Percentiles rank a stretch among this genome's conserved stretches.
phyloP scores from a whole-genome alignment of 1,139 yeast genomes.

The Protomyces lactucae-debilis region DNA sequence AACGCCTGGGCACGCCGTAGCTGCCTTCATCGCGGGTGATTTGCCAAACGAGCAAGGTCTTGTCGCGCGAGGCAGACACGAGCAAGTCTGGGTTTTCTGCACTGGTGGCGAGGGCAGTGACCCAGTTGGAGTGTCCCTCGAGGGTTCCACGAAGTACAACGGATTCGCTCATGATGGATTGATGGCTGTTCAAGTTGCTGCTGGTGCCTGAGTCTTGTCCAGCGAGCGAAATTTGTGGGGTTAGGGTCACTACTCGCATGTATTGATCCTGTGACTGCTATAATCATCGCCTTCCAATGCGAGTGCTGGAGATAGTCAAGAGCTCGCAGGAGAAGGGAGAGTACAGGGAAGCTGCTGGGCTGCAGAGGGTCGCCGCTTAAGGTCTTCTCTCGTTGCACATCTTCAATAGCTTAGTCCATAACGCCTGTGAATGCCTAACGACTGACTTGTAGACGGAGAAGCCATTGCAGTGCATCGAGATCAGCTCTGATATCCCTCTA shows the following conservation, averaged over 20 bases:
- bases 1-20: constrained; percentile 97
- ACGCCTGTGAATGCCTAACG: too few relatives aligned
- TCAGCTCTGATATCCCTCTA: too few relatives aligned
- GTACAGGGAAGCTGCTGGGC: too few relatives aligned
- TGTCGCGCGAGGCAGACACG: constrained; percentile 98
- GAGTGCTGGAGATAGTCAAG: too few relatives aligned
- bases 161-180: constrained; percentile 54
- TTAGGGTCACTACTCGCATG: neutral
- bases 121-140: constrained; percentile 83
- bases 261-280: neutral
- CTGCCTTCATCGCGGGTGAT: constrained; percentile 88
- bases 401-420: too few relatives aligned
- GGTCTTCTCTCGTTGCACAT: too few relatives aligned
- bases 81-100: constrained; percentile 97
- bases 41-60: constrained; percentile 91
- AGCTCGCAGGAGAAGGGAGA: too few relatives aligned
- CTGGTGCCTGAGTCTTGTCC: neutral
- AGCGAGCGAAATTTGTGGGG: neutral
- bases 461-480: too few relatives aligned
- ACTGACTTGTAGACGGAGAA: too few relatives aligned
- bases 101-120: constrained; percentile 97
- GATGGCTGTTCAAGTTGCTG: neutral
- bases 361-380: too few relatives aligned
- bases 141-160: constrained; percentile 99
- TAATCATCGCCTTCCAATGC: too few relatives aligned